Base-by-base conservation (phyloP, 202 grass and related monocot species). In the Panicum virgatum region DNA sequence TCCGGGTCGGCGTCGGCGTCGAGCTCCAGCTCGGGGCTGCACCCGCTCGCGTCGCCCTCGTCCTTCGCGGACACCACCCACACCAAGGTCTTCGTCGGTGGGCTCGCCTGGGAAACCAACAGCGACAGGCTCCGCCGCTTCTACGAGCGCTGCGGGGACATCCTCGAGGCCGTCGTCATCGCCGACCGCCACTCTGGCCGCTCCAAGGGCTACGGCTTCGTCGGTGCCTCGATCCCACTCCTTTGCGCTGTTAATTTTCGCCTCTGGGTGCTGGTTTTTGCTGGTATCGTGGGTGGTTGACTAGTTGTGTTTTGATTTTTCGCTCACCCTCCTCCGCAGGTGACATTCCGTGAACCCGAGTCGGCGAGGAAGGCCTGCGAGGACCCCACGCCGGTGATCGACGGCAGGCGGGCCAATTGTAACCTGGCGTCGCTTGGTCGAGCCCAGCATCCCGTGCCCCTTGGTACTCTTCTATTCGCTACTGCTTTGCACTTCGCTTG, bases 61-160 rank as follows among this genome's bases (percentile, higher is more conserved):
- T 92, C 87, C 40, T 94, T 97, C 66, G 91, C 91, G 53, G 91
- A 97, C 83, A 94, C 94, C 53, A 97, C 91, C 59, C 86, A 94
- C 87, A 97, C 94, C 77, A 97, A 97, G 88, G 87, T 97, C 30
- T 97, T 97, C 76, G 91, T 97, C 1, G 94, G 94, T 7, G 94
- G 94, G 9, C 89, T 97, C n/a, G 91, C 94, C n/a, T 97, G 94
- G 94, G 94, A 97, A 81, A 97, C 94, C 62, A 94, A 80, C 77
- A 97, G 89, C 79, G 91, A 92, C 34, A 72, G 77, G 44, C 77
- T 97, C 58, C 83, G 85, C 66, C 91, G 83, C 70, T 88, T 94
- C 84, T 97, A 94, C 64, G 83, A 89, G 63, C 91, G 48, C 52
- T 97, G 87, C 82, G 94, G 94, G n/a, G 94, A 94, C 25, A 97